A percentile compares a stretch with the other conserved stretches of the same genome.
Evolutionary conservation across 345 rosid genomes (phyloP).

Genomic region (Eucalyptus erythrocorys): DNA sequence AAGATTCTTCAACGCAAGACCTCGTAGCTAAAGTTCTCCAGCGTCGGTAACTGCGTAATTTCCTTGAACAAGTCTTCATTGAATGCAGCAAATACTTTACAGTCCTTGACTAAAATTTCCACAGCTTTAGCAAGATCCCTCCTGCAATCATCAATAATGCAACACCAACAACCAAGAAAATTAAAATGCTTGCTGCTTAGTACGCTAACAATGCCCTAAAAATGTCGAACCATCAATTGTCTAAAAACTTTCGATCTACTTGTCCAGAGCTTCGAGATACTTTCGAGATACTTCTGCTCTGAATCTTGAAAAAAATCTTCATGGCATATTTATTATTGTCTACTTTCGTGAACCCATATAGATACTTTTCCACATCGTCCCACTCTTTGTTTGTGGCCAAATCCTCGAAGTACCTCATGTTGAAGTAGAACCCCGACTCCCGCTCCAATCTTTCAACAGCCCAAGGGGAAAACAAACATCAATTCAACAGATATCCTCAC

Average conservation of each 20-base stretch:
- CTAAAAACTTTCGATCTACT: constrained; percentile 21
- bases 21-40: constrained; percentile 66
- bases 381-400: constrained; percentile 78
- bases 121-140: constrained; percentile 72
- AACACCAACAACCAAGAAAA: not conserved
- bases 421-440: constrained; percentile 81
- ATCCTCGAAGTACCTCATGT: constrained; percentile 75
- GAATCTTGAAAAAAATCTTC: constrained; percentile 84
- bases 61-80: constrained; percentile 81
- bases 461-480: not conserved
- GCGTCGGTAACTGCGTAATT: constrained; percentile 57
- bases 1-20: not conserved
- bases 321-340: constrained; percentile 80
- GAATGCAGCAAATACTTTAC: constrained; percentile 72
- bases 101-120: constrained; percentile 72
- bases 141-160: constrained; percentile 20
- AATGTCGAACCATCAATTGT: not conserved
- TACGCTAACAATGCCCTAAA: not conserved
- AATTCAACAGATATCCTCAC: not conserved
- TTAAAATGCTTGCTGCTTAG: not conserved
- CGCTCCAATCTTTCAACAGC: constrained; percentile 61
- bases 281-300: constrained; percentile 86
- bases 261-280: constrained; percentile 82
- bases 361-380: constrained; percentile 83
- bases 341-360: constrained; percentile 69